Base-by-base conservation (phyloP, 2,329 filamentous ascomycete species). In the Fusarium robinianum region DNA sequence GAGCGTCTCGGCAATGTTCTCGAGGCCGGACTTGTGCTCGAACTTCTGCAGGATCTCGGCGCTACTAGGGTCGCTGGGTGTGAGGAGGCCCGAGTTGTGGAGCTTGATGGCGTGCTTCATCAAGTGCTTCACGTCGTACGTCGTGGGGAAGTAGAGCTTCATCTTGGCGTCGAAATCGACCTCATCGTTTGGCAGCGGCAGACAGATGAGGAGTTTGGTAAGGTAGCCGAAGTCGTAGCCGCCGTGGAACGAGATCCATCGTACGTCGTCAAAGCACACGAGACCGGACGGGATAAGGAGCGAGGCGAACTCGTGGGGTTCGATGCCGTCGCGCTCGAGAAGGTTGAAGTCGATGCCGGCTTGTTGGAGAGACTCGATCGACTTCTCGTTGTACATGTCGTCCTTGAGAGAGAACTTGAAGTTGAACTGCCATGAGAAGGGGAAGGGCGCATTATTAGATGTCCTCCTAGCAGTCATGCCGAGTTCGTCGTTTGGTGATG, bases 161-260 rank as follows among this genome's bases (percentile, higher is more conserved):
- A 97, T 89, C 33, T 92, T 81, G 61, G 85, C 81, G 65, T 95
- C 88, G 67, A 97, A 99, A 53, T 94, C 85, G 35, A 85, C 80
- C 66, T 97, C 94, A 57, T 95, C 90, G 58, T 90, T 88, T 1
- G 94, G 94, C 6, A 99, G 77, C 30, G 86, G 83, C 55, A 84
- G 80, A 70, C 88, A 88, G 44, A 88, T 85, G 67, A 99, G 84
- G 45, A 96, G 84, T 72, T 99, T 99, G 63, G 95, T 91, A 32
- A 99, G 77, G 64, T 97, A 97, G 34, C 91, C 94, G 70, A 99
- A 97, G 72, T 99, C 94, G 70, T 99, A 99, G 49, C 92, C 94
- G 18, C 90, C 94, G 68, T 99, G 94, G 72, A 97, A 97, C 4
- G 90, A 95, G 53, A 99, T 88, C 94, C 94, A 99, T 66, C 90